Percentiles rank a stretch among this genome's conserved stretches.
These are phyloP conservation scores for Turnera subulata DNA, from an alignment of 345 rosid genomes.

Conservation along the genomic window DNA sequence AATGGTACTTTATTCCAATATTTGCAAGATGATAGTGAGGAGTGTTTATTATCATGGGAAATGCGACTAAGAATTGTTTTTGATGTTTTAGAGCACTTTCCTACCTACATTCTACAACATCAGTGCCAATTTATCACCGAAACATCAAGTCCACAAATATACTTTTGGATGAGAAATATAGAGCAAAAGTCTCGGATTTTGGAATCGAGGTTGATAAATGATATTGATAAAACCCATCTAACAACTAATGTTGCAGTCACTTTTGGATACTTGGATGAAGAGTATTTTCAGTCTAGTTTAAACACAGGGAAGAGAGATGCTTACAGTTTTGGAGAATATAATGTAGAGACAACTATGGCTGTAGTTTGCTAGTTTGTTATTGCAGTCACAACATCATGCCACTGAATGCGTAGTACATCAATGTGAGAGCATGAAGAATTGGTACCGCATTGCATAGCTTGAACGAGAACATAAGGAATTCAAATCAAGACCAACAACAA, in stretches of 20 bases:
- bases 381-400: too few species aligned
- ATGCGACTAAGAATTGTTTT: slow-evolving; percentile 8
- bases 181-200: slow-evolving; percentile 24
- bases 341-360: too few species aligned
- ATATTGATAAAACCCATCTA: slow-evolving; percentile 18
- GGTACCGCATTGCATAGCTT: too few species aligned
- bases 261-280: slow-evolving; percentile 24
- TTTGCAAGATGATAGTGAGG: slow-evolving; percentile 9
- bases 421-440: too few species aligned
- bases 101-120: slow-evolving; percentile 15
- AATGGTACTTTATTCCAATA: slow-evolving; percentile 5
- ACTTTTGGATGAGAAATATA: slow-evolving; percentile 19
- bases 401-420: too few species aligned
- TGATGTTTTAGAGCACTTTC: slow-evolving; percentile 13
- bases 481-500: too few species aligned
- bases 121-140: slow-evolving; percentile 13
- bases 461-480: too few species aligned
- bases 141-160: slow-evolving; percentile 20
- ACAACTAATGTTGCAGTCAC: slow-evolving; percentile 25
- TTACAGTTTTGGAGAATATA: slow-evolving; percentile 29
- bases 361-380: too few species aligned
- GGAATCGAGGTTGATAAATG: slow-evolving; percentile 17
- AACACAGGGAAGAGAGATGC: slow-evolving; percentile 20
- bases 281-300: slow-evolving; percentile 5
- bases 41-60: slow-evolving; percentile 9